A percentile compares a stretch with the other conserved stretches of the same genome.
These are phyloP conservation scores for Achaetomiella virescens DNA, from an alignment of 495 filamentous ascomycete species.

Conservation along the genomic window DNA sequence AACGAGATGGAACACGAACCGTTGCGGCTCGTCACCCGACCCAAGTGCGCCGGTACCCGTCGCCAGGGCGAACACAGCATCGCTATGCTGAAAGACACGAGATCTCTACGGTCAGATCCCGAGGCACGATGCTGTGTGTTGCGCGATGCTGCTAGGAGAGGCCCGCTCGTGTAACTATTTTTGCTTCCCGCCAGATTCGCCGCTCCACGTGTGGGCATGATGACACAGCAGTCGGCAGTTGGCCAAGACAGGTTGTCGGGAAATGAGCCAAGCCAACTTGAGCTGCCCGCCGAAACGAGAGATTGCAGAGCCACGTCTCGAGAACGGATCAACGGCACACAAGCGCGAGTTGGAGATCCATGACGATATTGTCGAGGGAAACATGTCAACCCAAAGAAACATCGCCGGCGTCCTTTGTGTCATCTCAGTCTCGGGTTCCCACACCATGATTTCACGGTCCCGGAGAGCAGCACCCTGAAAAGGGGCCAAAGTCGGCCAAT, in stretches of 20 bases:
- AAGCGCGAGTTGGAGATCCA: neutral
- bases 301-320: neutral
- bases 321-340: neutral
- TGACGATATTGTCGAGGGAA: neutral
- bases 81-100: neutral
- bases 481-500: neutral
- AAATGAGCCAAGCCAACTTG: neutral
- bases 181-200: neutral
- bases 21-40: neutral
- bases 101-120: neutral
- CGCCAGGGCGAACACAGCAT: neutral
- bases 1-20: neutral
- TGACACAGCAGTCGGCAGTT: neutral
- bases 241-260: neutral
- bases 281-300: neutral
- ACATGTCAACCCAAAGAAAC: no score
- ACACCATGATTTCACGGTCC: neutral
- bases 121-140: neutral
- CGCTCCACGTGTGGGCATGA: neutral
- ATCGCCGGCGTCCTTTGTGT: neutral
- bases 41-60: no score
- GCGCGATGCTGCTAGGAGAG: neutral
- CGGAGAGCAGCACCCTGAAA: no score
- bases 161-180: conserved; percentile 10
- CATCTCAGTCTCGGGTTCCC: neutral